Evolutionary conservation across 2,329 filamentous ascomycete species (phyloP), one percentile per base, ranked within the genome.

Genomic region (Colletotrichum sp.): DNA sequence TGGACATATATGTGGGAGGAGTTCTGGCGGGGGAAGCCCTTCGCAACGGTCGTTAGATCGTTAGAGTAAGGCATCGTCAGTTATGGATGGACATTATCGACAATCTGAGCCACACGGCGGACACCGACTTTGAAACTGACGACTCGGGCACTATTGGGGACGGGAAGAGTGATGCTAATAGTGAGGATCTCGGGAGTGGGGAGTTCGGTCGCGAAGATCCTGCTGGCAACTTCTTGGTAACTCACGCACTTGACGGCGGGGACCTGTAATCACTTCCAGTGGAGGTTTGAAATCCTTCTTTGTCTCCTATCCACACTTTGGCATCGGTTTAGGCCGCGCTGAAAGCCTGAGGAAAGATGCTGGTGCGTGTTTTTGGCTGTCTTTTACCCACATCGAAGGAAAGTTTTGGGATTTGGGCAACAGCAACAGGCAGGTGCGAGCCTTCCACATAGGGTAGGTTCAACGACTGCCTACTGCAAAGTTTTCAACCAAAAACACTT

Each of bases 251-350:
- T 49, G 39, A 49, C 2, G 39, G 12, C 39, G 39, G 39, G 9
- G 9, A 49, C 2, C 9, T 7, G 9, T 1, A 49, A 5, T 49
- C 4, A 49, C 39, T 49, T 49, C 39, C 9, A 49, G 39, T 2
- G 39, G 5, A n/a, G 18, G 18, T 49, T 0, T n/a, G 1, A 5
- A 49, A 49, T 6, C 5, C 18, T 12, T 49, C 39, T 49, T 12
- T n/a, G 39, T 49, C 18, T 12, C 5, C 18, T 49, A 1, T 49
- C 1, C 0, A 9, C 9, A 7, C 18, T 12, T 12, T 0, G 39
- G 0, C 5, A n/a, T 49, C 1, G 0, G 3, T 7, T 12, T 0
- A 4, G 6, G 44, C 7, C 44, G 1, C 10, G 1, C 18, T 52
- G 44, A 7, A 52, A 52, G 44, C 10, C 3, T n/a, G n/a, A n/a